Evolutionary conservation across 2,329 filamentous ascomycete species (phyloP), one percentile per base, ranked within the genome.

Genomic region (Macrophomina pseudophaseolina): DNA sequence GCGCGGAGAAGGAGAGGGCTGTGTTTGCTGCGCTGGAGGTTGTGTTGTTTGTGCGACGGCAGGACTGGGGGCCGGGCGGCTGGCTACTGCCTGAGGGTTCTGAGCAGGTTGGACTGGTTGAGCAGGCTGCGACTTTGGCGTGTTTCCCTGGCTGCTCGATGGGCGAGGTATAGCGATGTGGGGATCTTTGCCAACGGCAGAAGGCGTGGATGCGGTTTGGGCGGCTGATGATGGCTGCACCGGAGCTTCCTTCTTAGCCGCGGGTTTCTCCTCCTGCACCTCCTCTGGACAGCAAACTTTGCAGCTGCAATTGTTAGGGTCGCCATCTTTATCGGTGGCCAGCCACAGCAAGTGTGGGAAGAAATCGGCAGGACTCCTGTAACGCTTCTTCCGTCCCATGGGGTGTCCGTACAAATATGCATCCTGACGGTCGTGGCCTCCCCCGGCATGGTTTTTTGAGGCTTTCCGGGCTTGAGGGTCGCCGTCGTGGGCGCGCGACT

Each of bases 351-450:
- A 75, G 72, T 88, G 86, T 2, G 84, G 85, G 68, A 87, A 86
- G 77, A 88, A 88, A 69, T 88, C 86, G 62, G 81, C 81, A 0
- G 86, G 85, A 71, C 85, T 88, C 65, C 86, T 76, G 72, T 83
- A 88, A 58, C 85, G 81, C 75, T 87, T 87, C 73, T 82, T 84
- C 18, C 83, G 80, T 16, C 86, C 86, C 53, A 81, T 76, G 2
- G 86, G 86, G 71, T 88, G 85, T 23, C 86, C 86, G 72, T 88
- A 88, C 5, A 88, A 79, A 69, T 88, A 88, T 38, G 85, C 85
- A 72, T 88, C 86, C 70, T 86, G 84, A 65, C 86, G 77, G 71
- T 86, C 84, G 68, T 83, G 84, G 11, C 80, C 81, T 40, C 82
- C 84, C 42, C 79, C 81, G 6, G 80, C 82, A 72, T 83, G 80